phyloP scores from a whole-genome alignment of 352 stramenopile species.

The Pythium guiyangense region DNA sequence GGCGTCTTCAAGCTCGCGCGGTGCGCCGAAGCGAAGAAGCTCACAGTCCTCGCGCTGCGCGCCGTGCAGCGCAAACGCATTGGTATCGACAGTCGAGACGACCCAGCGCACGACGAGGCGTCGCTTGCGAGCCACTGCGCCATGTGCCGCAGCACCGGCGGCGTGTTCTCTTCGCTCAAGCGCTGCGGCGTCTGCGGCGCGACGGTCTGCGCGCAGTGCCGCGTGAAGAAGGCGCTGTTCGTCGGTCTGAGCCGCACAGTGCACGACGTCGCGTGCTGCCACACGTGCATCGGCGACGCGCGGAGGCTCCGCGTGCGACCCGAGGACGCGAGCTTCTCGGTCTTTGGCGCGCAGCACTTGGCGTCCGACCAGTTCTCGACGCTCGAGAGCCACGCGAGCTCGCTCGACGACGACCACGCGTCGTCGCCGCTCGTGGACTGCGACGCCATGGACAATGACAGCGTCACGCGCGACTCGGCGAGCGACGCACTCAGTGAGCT shows the following conservation, averaged over 20 bases:
- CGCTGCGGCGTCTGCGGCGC: slow-evolving; percentile 22
- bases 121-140: slow-evolving; percentile 7
- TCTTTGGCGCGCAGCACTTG: slow-evolving; percentile 8
- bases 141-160: slow-evolving; percentile 14
- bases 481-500: slow-evolving; percentile 6
- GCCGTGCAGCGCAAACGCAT: neutral
- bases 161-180: slow-evolving; percentile 13
- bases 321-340: slow-evolving; percentile 10
- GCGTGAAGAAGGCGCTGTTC: slow-evolving; percentile 24
- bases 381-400: slow-evolving; percentile 1
- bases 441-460: neutral
- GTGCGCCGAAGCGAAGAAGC: slow-evolving; percentile 50
- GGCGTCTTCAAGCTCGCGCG: slow-evolving; percentile 25
- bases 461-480: neutral
- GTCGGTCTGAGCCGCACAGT: slow-evolving; percentile 15
- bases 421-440: neutral
- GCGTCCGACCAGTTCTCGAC: slow-evolving; percentile 1
- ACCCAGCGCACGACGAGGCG: neutral
- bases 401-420: neutral
- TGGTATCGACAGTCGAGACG: neutral
- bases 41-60: slow-evolving; percentile 32
- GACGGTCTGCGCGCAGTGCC: slow-evolving; percentile 18
- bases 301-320: slow-evolving; percentile 17
- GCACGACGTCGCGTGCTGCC: slow-evolving; percentile 26
- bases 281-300: slow-evolving; percentile 27